phyloP scores from a whole-genome alignment of 2,329 filamentous ascomycete species.

The Purpureocillium lavendulum region DNA sequence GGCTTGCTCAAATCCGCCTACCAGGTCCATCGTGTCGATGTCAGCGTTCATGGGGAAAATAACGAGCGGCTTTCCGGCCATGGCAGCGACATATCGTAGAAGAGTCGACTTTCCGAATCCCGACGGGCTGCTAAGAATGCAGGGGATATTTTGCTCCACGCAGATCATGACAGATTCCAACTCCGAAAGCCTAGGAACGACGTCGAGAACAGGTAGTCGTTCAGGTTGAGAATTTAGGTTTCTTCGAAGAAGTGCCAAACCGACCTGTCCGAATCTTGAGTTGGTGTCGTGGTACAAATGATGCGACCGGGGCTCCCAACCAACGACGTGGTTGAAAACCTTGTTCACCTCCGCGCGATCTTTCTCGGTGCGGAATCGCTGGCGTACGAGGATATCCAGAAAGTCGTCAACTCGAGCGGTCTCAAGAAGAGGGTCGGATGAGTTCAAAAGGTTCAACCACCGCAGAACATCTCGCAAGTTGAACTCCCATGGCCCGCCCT shows the following conservation, averaged over 20 bases:
- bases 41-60: conserved; percentile 90
- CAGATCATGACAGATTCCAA: conserved; percentile 84
- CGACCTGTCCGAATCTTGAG: conserved; percentile 63
- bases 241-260: conserved; percentile 62
- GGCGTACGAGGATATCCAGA: conserved; percentile 72
- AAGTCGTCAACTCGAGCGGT: conserved; percentile 62
- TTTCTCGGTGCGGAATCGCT: conserved; percentile 68
- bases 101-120: conserved; percentile 82
- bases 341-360: conserved; percentile 60
- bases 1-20: conserved; percentile 93
- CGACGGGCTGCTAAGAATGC: conserved; percentile 77
- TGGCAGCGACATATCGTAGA: conserved; percentile 70
- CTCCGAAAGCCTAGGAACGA: conserved; percentile 53
- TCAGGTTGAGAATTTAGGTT: conserved; percentile 45
- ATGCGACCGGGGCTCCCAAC: conserved; percentile 39
- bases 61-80: conserved; percentile 66
- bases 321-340: conserved; percentile 61
- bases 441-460: conserved; percentile 63
- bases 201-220: conserved; percentile 40
- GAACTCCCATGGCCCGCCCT: conserved; percentile 86
- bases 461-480: conserved; percentile 85
- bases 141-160: conserved; percentile 78
- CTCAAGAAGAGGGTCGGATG: conserved; percentile 49
- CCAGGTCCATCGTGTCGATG: conserved; percentile 92
- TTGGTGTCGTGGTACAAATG: conserved; percentile 67